phyloP scores from a whole-genome alignment of 2,329 filamentous ascomycete species.

The Fusarium sp. region DNA sequence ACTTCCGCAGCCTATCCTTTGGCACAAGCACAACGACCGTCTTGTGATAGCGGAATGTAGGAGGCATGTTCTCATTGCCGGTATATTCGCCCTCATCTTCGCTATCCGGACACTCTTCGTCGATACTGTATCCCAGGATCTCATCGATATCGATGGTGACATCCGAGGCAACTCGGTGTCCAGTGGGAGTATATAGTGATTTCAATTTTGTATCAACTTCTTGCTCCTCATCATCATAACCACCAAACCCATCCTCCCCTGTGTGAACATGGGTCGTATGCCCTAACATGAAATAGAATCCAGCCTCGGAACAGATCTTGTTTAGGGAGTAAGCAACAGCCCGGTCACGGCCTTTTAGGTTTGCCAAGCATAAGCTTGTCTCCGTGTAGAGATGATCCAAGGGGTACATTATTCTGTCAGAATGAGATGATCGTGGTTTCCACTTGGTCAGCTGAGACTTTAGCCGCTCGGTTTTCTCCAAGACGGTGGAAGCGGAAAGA shows the following conservation, averaged over 20 bases:
- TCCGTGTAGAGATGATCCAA: slow-evolving; percentile 24
- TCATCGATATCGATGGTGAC: not conserved
- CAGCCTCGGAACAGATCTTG: slow-evolving; percentile 12
- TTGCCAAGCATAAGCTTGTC: slow-evolving; percentile 16
- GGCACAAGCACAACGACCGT: slow-evolving; percentile 15
- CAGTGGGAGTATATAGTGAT: not conserved
- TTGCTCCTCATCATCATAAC: not conserved
- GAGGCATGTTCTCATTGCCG: slow-evolving; percentile 3
- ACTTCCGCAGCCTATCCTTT: not conserved
- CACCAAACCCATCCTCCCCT: not conserved
- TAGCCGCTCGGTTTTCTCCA: not conserved
- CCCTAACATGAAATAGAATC: slow-evolving; percentile 25
- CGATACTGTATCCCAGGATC: slow-evolving; percentile 4
- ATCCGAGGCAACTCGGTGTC: not conserved
- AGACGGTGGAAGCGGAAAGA: not conserved
- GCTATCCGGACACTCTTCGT: not conserved
- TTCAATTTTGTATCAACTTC: not conserved
- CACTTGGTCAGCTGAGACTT: slow-evolving; percentile 6
- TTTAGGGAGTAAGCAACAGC: slow-evolving; percentile 4
- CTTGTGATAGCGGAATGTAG: slow-evolving; percentile 9
- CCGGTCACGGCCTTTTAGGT: slow-evolving; percentile 23
- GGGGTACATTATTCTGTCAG: slow-evolving; percentile 9
- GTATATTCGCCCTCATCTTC: slow-evolving; percentile 8
- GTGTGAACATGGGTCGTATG: slow-evolving; percentile 6
- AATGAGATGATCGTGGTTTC: not conserved